phyloP scores from a whole-genome alignment of 1,284 basidiomycete species.

The Microbotryum saponariae region DNA sequence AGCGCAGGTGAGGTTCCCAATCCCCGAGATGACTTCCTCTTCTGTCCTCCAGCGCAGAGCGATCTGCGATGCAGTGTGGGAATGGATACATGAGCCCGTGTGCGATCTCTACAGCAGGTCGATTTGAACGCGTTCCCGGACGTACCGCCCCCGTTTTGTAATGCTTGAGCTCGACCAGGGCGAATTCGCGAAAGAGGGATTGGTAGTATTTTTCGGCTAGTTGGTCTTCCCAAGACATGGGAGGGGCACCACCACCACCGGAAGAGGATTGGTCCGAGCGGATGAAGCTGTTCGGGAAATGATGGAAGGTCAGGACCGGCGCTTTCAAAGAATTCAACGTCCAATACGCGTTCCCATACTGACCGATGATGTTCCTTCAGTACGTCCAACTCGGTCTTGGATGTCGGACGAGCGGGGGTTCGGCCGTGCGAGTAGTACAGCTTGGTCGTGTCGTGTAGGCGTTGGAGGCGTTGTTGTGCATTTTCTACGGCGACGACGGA shows the following conservation, averaged over 20 bases:
- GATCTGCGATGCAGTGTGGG: constrained; percentile 50
- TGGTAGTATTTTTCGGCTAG: constrained; percentile 79
- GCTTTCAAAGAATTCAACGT: neutral
- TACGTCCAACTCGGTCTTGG: constrained; percentile 45
- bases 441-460: neutral
- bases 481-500: neutral
- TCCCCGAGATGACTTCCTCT: constrained; percentile 70
- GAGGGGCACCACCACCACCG: constrained; percentile 2
- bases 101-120: neutral
- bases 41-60: constrained; percentile 86
- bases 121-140: neutral
- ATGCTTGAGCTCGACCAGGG: constrained; percentile 88
- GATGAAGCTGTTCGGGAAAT: constrained; percentile 57
- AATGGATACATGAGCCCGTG: neutral
- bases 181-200: constrained; percentile 79
- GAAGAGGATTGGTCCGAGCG: constrained; percentile 39
- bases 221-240: constrained; percentile 40
- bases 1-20: constrained; percentile 64
- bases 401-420: constrained; percentile 8
- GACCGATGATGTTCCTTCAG: constrained; percentile 45
- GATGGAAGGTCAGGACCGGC: neutral
- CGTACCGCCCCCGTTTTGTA: constrained; percentile 79
- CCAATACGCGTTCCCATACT: constrained; percentile 3
- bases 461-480: constrained; percentile 27
- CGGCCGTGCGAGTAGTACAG: constrained; percentile 3